Evolutionary conservation across 2,329 filamentous ascomycete species (phyloP).

Genomic region (Claviceps lovelessii): DNA sequence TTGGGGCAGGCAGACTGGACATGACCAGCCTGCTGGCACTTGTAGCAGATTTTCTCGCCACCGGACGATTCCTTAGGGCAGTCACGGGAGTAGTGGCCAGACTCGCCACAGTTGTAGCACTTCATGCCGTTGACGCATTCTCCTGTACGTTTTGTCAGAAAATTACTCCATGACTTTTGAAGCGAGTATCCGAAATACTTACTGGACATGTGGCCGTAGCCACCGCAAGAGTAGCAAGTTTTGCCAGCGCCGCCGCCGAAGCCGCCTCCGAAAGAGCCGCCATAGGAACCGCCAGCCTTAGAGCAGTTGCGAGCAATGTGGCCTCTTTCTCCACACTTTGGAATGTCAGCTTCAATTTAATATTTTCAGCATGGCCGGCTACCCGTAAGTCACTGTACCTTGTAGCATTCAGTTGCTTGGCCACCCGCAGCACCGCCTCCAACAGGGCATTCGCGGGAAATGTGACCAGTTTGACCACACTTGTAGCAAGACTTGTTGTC

Average conservation of each 20-base stretch:
- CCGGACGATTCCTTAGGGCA: constrained; percentile 82
- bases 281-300: constrained; percentile 39
- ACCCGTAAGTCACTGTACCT: constrained; percentile 28
- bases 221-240: constrained; percentile 97
- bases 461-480: constrained; percentile 73
- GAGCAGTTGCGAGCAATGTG: constrained; percentile 91
- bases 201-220: constrained; percentile 92
- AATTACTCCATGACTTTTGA: too few species aligned
- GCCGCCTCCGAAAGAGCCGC: constrained; percentile 24
- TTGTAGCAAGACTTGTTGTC: constrained; percentile 69
- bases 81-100: constrained; percentile 88
- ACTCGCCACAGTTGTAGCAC: constrained; percentile 97
- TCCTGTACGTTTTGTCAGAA: constrained; percentile 27
- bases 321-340: constrained; percentile 75
- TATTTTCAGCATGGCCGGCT: neutral
- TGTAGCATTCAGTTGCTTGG: constrained; percentile 71
- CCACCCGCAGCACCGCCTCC: constrained; percentile 33
- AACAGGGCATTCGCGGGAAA: constrained; percentile 72
- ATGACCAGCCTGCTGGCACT: constrained; percentile 73
- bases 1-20: constrained; percentile 89
- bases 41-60: constrained; percentile 96
- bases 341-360: neutral
- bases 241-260: constrained; percentile 44
- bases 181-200: constrained; percentile 18
- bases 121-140: constrained; percentile 98